phyloP scores from a whole-genome alignment of 768 basidiomycete genomes.

The Leccinum fibrillosum region DNA sequence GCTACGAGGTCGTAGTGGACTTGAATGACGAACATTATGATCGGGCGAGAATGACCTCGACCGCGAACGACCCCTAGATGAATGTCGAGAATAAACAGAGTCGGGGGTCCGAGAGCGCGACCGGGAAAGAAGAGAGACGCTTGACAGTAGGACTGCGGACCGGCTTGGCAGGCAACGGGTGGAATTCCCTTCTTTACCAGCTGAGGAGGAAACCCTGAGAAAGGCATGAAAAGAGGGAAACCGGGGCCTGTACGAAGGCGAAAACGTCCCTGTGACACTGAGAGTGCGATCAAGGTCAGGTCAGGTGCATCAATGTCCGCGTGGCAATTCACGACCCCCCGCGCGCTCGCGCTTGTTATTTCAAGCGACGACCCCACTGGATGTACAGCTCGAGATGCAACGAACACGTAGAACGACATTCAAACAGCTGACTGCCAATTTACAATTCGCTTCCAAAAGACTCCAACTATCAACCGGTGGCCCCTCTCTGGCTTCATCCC shows the following conservation, averaged over 20 bases:
- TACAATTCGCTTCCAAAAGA: too few relatives aligned
- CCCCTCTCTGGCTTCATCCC: too few relatives aligned
- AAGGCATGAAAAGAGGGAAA: conserved; percentile 6
- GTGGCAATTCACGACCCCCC: too few relatives aligned
- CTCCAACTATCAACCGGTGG: too few relatives aligned
- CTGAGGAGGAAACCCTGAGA: conserved; percentile 34
- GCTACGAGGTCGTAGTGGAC: conserved; percentile 44
- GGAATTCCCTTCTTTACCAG: conserved; percentile 62
- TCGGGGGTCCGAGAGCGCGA: conserved; percentile 57
- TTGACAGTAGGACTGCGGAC: conserved; percentile 33
- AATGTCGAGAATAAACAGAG: conserved; percentile 62
- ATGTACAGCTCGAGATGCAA: too few relatives aligned
- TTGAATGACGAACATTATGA: conserved; percentile 52
- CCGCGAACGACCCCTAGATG: conserved; percentile 62
- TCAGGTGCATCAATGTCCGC: too few relatives aligned
- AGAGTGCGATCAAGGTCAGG: too few relatives aligned
- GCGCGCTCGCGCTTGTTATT: too few relatives aligned
- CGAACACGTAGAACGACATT: too few relatives aligned
- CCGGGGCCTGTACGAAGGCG: neutral
- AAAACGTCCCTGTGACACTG: too few relatives aligned
- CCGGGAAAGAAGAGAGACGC: conserved; percentile 43
- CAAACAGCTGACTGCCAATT: too few relatives aligned
- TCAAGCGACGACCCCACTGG: too few relatives aligned
- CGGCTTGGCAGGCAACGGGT: conserved; percentile 39
- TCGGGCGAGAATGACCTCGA: conserved; percentile 60